Evolutionary conservation across 495 filamentous ascomycete species (phyloP).

Genomic region (Umbilicaria muhlenbergii): DNA sequence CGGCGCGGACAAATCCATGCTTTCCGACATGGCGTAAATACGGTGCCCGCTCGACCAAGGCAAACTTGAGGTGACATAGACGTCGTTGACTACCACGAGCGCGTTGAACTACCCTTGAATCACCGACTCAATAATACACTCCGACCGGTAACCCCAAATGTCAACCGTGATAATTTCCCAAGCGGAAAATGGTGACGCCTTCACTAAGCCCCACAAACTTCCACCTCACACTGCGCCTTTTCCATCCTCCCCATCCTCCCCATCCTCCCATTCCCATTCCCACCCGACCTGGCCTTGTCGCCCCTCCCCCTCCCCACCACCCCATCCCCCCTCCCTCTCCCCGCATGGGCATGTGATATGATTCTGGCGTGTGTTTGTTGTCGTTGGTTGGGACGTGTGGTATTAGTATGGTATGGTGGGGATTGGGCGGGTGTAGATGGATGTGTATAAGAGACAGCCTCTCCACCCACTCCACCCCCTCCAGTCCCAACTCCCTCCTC

Average conservation of each 20-base stretch:
- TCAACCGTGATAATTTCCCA: not conserved
- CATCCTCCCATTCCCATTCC: slow-evolving; percentile 11
- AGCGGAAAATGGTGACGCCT: too few species aligned
- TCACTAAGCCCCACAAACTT: too few species aligned
- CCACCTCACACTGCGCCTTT: not conserved
- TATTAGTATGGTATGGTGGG: too few species aligned
- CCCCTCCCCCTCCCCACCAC: not conserved
- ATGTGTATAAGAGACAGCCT: too few species aligned
- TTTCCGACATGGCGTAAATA: too few species aligned
- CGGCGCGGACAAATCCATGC: too few species aligned
- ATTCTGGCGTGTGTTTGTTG: too few species aligned
- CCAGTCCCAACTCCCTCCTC: slow-evolving; percentile 33
- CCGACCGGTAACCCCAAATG: not conserved
- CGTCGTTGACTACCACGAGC: too few species aligned
- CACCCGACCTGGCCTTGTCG: slow-evolving; percentile 9
- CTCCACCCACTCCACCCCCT: slow-evolving; percentile 35
- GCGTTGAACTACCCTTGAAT: not conserved
- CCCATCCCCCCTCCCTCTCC: slow-evolving; percentile 10
- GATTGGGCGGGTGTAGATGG: too few species aligned
- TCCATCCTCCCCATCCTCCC: slow-evolving; percentile 7
- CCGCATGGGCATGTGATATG: not conserved
- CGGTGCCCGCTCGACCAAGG: too few species aligned
- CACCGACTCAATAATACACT: not conserved
- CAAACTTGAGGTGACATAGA: too few species aligned
- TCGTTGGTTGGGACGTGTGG: too few species aligned